Conservation (phyloP, 441 rosid species). For the Macaranga tanarius region DNA sequence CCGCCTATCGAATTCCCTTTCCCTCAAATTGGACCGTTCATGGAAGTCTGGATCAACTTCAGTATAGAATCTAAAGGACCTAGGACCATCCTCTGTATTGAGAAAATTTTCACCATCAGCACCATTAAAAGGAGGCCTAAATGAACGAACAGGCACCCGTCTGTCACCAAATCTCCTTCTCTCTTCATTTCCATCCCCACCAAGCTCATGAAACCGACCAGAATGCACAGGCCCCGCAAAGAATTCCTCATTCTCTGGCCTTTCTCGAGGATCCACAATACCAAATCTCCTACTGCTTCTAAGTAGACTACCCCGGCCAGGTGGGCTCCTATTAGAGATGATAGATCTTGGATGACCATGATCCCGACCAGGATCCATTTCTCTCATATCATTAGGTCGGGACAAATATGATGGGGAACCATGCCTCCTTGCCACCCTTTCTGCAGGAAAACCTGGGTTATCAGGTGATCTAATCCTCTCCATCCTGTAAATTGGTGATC, state of each 20-base stretch:
- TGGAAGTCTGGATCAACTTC: slow-evolving; percentile 46
- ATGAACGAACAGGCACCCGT: slow-evolving; percentile 57
- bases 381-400: slow-evolving; percentile 60
- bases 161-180: slow-evolving; percentile 71
- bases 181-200: slow-evolving; percentile 61
- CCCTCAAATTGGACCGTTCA: slow-evolving; percentile 52
- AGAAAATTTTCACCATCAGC: slow-evolving; percentile 46
- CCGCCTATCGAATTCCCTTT: slow-evolving; percentile 58
- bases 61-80: slow-evolving; percentile 49
- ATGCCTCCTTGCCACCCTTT: slow-evolving; percentile 57
- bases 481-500: slow-evolving; percentile 65
- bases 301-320: slow-evolving; percentile 46
- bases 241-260: slow-evolving; percentile 51
- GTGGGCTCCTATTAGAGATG: slow-evolving; percentile 57
- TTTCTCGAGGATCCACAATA: slow-evolving; percentile 57
- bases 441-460: slow-evolving; percentile 55
- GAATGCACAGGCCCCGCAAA: slow-evolving; percentile 56
- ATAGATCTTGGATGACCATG: slow-evolving; percentile 57
- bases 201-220: slow-evolving; percentile 61
- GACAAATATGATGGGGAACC: slow-evolving; percentile 60
- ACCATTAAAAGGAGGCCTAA: slow-evolving; percentile 53
- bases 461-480: slow-evolving; percentile 69
- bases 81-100: slow-evolving; percentile 51
- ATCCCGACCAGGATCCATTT: slow-evolving; percentile 54
- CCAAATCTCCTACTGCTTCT: slow-evolving; percentile 59